A percentile compares a stretch with the other conserved stretches of the same genome.
Evolutionary conservation across 352 stramenopile genomes (phyloP).

Genomic region (Phytophthora fragariaefolia): DNA sequence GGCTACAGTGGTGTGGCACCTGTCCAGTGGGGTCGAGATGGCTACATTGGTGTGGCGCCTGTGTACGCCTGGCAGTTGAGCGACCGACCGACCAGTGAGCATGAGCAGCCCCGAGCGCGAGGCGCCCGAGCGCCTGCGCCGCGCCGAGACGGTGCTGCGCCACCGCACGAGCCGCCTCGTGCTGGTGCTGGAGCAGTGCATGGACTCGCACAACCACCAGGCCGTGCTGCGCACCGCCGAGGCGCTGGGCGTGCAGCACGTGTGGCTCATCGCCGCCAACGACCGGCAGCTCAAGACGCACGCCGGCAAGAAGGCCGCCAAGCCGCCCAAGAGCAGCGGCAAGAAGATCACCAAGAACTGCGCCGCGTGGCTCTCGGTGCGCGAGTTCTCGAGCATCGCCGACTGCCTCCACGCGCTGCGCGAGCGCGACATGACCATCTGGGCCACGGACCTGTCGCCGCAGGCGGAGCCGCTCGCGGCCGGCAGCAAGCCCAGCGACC

Average conservation of each 20-base stretch:
- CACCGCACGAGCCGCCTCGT: constrained; percentile 71
- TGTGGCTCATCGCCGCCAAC: constrained; percentile 84
- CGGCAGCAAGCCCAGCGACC: constrained; percentile 49
- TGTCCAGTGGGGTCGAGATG: no score
- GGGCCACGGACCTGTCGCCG: constrained; percentile 91
- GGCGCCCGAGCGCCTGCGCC: constrained; percentile 64
- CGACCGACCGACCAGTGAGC: not conserved
- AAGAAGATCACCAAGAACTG: constrained; percentile 88
- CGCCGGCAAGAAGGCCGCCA: constrained; percentile 30
- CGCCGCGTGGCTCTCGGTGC: constrained; percentile 85
- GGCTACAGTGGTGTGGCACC: no score
- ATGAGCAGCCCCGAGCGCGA: constrained; percentile 19
- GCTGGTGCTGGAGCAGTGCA: constrained; percentile 82
- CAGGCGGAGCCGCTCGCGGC: constrained; percentile 59
- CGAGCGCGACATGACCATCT: constrained; percentile 78
- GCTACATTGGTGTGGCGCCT: not conserved
- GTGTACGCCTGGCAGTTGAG: not conserved
- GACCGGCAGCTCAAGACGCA: constrained; percentile 72
- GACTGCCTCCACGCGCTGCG: constrained; percentile 80
- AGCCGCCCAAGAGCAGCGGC: constrained; percentile 46
- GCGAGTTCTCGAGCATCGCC: constrained; percentile 85
- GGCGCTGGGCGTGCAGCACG: constrained; percentile 93
- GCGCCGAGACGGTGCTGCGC: constrained; percentile 71
- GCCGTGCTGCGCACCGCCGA: constrained; percentile 93
- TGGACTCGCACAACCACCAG: constrained; percentile 89